These are phyloP conservation scores for Bacidia gigantensis DNA, from an alignment of 495 filamentous ascomycete genomes.

Conservation along the genomic window DNA sequence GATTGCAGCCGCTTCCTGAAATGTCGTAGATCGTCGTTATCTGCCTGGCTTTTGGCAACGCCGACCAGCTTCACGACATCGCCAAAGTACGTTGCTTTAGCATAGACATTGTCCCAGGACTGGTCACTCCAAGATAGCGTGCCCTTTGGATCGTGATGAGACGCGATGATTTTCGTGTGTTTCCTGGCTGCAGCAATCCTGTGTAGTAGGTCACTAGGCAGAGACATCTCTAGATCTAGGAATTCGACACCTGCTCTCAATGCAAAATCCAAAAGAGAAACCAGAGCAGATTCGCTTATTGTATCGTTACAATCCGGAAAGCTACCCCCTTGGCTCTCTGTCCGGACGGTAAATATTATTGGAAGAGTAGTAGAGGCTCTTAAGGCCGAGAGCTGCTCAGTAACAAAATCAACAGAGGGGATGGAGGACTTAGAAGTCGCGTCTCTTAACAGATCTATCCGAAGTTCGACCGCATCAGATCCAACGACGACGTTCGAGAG, in stretches of 20 bases:
- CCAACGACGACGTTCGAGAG: constrained; percentile 67
- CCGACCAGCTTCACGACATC: constrained; percentile 94
- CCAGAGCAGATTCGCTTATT: constrained; percentile 30
- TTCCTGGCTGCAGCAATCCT: constrained; percentile 55
- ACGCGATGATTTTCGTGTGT: constrained; percentile 74
- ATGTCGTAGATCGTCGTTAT: constrained; percentile 72
- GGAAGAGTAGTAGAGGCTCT: constrained; percentile 64
- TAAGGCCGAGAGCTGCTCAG: constrained; percentile 68
- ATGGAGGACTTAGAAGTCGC: constrained; percentile 42
- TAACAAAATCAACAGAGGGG: constrained; percentile 59
- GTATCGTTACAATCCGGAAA: constrained; percentile 69
- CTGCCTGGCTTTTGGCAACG: constrained; percentile 57
- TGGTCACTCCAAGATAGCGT: constrained; percentile 75
- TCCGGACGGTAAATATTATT: constrained; percentile 87
- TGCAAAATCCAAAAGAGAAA: constrained; percentile 62
- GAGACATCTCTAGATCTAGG: constrained; percentile 82
- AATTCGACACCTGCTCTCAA: constrained; percentile 79
- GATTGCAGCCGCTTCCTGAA: constrained; percentile 67
- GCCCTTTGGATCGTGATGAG: constrained; percentile 78
- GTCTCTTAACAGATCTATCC: constrained; percentile 84
- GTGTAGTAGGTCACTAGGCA: constrained; percentile 58
- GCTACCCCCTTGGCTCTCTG: constrained; percentile 68
- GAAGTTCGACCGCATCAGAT: constrained; percentile 83
- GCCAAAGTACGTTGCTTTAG: constrained; percentile 70
- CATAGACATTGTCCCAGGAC: constrained; percentile 78